Base-by-base conservation (phyloP, 305 asterid species). In the Fraxinus paxiana region DNA sequence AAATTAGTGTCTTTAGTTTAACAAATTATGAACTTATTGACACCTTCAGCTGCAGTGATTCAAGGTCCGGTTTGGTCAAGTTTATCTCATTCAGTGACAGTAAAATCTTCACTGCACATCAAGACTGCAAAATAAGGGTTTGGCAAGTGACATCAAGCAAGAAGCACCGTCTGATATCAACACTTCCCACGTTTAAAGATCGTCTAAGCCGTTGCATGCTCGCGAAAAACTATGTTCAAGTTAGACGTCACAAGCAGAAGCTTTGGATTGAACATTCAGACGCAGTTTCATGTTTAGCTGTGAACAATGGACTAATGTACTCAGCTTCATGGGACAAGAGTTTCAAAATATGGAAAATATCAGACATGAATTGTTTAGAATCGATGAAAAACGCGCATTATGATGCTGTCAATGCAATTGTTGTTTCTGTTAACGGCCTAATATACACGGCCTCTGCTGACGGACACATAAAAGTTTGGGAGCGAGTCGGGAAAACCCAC, bases 231-330 rank as follows among this genome's bases (percentile, higher is more conserved):
- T 92, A 92, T 84, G 92, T 92, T 0, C 86, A 85, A 72, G 83
- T 87, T 73, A 75, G 94, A 76, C 90, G 95, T 15, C 92, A 92
- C 79, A 84, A 80, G 83, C 85, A 81, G 82, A 85, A 89, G 73
- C 89, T 92, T 1, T 88, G 95, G 93, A 85, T 91, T 20, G 84
- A 92, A 82, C 97, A 91, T 41, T 87, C 87, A 5, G 97, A 92
- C 31, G 84, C 89, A 0, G 88, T 92, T 35, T 89, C 97, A 3
- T 92, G 89, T 0, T 81, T 92, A 76, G 93, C 90, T 0, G 76
- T 82, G 6, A 51, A 75, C 41, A 78, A 77, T 6, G 88, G 87
- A 43, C 12, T 88, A 26, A 74, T 92, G 83, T 92, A 91, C 73
- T 89, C 95, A 0, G 82, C 78, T 76, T 92, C 95, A 24, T 92